Conservation (phyloP, 768 basidiomycete species). For the Candolleomyces eurysporus region DNA sequence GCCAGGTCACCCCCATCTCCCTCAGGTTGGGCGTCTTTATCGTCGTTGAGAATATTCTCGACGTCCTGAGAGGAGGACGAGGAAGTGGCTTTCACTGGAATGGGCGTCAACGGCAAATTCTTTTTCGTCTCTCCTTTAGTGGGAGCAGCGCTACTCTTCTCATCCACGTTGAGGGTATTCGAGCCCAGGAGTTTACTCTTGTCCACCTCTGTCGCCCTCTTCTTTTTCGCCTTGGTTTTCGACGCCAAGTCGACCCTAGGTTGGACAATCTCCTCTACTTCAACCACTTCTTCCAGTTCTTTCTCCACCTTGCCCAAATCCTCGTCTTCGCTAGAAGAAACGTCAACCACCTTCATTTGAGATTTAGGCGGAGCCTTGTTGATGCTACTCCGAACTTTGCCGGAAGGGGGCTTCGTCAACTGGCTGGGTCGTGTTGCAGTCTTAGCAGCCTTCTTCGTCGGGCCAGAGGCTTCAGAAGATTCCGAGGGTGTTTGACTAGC, state of each 20-base stretch:
- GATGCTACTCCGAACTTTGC: not conserved
- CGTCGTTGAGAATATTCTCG: not conserved
- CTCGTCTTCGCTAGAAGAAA: slow-evolving; percentile 40
- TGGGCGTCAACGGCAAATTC: not conserved
- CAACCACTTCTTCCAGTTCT: slow-evolving; percentile 1
- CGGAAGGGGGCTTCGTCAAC: not conserved
- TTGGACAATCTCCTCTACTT: not conserved
- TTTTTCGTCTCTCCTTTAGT: not conserved
- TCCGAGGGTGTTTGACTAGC: not conserved
- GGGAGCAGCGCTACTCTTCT: not conserved
- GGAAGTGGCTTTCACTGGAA: not conserved
- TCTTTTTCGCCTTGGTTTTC: slow-evolving; percentile 2
- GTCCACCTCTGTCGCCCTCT: slow-evolving; percentile 1
- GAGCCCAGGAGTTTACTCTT: not conserved
- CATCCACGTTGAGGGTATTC: not conserved
- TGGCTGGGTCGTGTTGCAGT: not conserved
- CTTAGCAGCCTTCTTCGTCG: not conserved
- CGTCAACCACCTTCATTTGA: slow-evolving; percentile 36
- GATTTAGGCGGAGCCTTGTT: slow-evolving; percentile 14
- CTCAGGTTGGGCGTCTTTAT: not conserved
- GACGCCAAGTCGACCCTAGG: not conserved
- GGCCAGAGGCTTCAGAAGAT: not conserved
- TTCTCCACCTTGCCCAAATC: not conserved
- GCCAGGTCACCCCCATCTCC: not conserved
- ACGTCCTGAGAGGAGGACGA: not conserved